Evolutionary conservation across 768 basidiomycete genomes (phyloP), one percentile per base, ranked within the genome.

Genomic region (Lyophyllum decastes): DNA sequence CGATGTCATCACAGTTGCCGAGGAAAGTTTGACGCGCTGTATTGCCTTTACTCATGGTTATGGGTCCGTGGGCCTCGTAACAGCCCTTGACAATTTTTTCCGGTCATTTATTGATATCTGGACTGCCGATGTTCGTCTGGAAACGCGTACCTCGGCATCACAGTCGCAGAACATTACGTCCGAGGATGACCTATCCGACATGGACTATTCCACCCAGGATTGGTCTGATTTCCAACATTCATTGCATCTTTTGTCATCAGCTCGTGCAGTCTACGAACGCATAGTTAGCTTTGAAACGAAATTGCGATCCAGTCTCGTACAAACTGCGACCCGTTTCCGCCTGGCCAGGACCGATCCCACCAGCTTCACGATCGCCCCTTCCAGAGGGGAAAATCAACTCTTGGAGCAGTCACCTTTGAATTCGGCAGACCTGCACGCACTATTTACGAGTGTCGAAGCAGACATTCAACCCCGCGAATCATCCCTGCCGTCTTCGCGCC

Each of bases 181-280:
- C 1, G 81, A 77, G 30, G 82, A 82, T 53, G 93, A 94, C 49
- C 76, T 95, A 34, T 84, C 85, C 0, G 89, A 89, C 66, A 73
- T 92, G 59, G 92, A 98, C 72, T 98, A 97, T 66, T 88, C 90
- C 2, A 76, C 87, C 3, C 86, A 93, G 55, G 95, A 98, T 71
- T 97, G 94, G 93, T 81, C 85, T 2, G 80, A 85, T 26, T 94
- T 98, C 56, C 95, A 97, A 70, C 72, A 85, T 11, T 86, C 86
- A 2, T 72, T 98, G 14, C 92, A 94, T 67, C 79, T 95, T 38
- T 82, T 98, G 40, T 86, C 90, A n/a, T 85, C 91, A 33, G 89
- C 88, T 25, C 84, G 89, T 4, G 81, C 83, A 1, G 80, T 95
- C 17, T 81, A 80, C 35, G 90, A 92, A 40, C 86, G 88, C 22